A percentile compares a stretch with the other conserved stretches of the same genome.
Conservation (phyloP, 352 stramenopile species). For the Peronospora belbahrii region DNA sequence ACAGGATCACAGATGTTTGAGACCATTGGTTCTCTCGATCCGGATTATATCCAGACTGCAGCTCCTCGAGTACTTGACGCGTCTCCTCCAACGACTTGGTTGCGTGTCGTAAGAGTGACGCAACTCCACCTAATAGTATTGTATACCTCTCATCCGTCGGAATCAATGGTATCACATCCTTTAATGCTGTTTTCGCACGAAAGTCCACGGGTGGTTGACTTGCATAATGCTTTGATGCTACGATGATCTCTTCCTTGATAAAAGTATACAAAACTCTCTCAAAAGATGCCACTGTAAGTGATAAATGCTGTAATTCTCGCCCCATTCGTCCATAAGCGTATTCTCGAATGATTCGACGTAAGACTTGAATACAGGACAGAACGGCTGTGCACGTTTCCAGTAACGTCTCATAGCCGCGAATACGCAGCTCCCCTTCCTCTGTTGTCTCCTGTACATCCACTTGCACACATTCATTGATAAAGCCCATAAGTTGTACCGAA, state of each 20-base stretch:
- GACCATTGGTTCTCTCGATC: constrained; percentile 83
- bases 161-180: constrained; percentile 85
- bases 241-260: constrained; percentile 84
- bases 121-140: constrained; percentile 70
- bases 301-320: constrained; percentile 79
- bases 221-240: constrained; percentile 61
- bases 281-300: constrained; percentile 77
- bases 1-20: constrained; percentile 52
- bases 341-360: constrained; percentile 81
- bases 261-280: constrained; percentile 83
- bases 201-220: constrained; percentile 57
- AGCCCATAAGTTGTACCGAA: constrained; percentile 78
- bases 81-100: constrained; percentile 81
- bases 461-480: constrained; percentile 55
- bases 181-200: constrained; percentile 71
- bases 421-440: constrained; percentile 61
- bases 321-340: constrained; percentile 78
- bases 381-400: constrained; percentile 61
- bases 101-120: constrained; percentile 69
- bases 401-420: constrained; percentile 68
- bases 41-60: constrained; percentile 80
- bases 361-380: constrained; percentile 66
- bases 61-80: constrained; percentile 62
- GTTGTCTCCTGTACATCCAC: constrained; percentile 39
- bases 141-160: constrained; percentile 73